Percentiles rank a stretch among this genome's conserved stretches.
These are phyloP conservation scores for Diaporthe vexans DNA, from an alignment of 2,329 filamentous ascomycete genomes.

Conservation along the genomic window DNA sequence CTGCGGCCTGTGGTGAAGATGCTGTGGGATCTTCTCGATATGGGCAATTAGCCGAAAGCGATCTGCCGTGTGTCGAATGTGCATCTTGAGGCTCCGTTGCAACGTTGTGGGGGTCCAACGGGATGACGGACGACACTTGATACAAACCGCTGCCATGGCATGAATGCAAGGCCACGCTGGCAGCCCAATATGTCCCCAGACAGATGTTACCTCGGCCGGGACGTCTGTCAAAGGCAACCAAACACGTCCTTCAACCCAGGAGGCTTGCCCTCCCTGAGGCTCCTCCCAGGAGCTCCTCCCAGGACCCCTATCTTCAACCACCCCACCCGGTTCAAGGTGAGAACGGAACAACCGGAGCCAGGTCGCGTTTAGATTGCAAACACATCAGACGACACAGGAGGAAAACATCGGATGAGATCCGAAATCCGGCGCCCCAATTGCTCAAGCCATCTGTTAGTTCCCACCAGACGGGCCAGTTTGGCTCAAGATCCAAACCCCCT, in stretches of 20 bases:
- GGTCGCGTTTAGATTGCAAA: conserved; percentile 18
- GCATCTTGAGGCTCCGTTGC: conserved; percentile 21
- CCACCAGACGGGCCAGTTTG: neutral
- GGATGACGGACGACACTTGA: conserved; percentile 10
- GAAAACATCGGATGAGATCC: conserved; percentile 10
- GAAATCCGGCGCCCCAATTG: neutral
- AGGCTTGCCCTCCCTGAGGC: neutral
- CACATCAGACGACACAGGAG: conserved; percentile 29
- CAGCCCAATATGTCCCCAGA: no score
- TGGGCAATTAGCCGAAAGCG: conserved; percentile 29
- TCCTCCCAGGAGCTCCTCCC: no score
- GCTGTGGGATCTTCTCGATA: conserved; percentile 16
- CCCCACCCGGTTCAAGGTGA: conserved; percentile 28
- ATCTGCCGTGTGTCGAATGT: conserved; percentile 29
- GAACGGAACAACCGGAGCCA: conserved; percentile 32
- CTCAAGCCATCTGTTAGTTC: conserved; percentile 14
- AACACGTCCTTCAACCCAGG: neutral
- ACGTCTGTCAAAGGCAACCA: neutral
- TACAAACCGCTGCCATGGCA: conserved; percentile 18
- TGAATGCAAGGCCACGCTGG: conserved; percentile 11
- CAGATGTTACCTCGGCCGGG: conserved; percentile 5
- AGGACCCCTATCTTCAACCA: neutral
- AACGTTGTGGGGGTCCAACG: conserved; percentile 15
- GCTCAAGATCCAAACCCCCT: neutral
- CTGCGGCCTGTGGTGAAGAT: neutral